phyloP scores from a whole-genome alignment of 371 early-diverging fungal species.

The Mortierella sp. region DNA sequence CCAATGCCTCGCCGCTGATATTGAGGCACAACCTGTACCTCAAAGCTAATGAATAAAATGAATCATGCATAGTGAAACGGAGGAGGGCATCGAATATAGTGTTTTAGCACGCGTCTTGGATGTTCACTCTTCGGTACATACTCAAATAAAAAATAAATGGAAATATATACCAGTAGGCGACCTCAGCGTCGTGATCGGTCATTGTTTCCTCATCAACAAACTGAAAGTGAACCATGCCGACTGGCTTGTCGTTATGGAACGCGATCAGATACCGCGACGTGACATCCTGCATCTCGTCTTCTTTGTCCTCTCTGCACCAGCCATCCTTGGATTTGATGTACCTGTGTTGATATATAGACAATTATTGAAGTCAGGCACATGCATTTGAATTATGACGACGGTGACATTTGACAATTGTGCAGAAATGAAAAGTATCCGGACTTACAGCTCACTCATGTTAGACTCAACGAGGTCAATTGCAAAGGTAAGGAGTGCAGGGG shows the following conservation, averaged over 20 bases:
- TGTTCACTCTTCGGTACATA: not conserved
- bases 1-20: slow-evolving; percentile 68
- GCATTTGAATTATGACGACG: not conserved
- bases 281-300: slow-evolving; percentile 63
- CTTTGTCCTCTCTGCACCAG: slow-evolving; percentile 67
- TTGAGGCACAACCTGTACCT: slow-evolving; percentile 63
- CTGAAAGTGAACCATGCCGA: slow-evolving; percentile 66
- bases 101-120: not conserved
- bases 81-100: too few relatives aligned
- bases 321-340: slow-evolving; percentile 69
- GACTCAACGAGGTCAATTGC: slow-evolving; percentile 66
- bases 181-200: slow-evolving; percentile 68
- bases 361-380: not conserved
- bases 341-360: slow-evolving; percentile 32
- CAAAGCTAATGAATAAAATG: slow-evolving; percentile 57
- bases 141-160: not conserved
- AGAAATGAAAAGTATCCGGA: not conserved
- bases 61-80: not conserved
- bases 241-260: slow-evolving; percentile 57
- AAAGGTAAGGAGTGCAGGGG: slow-evolving; percentile 60
- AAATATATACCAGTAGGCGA: slow-evolving; percentile 67
- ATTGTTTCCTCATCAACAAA: slow-evolving; percentile 73
- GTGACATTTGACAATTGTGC: not conserved
- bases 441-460: slow-evolving; percentile 69
- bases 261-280: slow-evolving; percentile 67